Evolutionary conservation across 2,329 filamentous ascomycete species (phyloP).

Genomic region (Cladosporium sp.): DNA sequence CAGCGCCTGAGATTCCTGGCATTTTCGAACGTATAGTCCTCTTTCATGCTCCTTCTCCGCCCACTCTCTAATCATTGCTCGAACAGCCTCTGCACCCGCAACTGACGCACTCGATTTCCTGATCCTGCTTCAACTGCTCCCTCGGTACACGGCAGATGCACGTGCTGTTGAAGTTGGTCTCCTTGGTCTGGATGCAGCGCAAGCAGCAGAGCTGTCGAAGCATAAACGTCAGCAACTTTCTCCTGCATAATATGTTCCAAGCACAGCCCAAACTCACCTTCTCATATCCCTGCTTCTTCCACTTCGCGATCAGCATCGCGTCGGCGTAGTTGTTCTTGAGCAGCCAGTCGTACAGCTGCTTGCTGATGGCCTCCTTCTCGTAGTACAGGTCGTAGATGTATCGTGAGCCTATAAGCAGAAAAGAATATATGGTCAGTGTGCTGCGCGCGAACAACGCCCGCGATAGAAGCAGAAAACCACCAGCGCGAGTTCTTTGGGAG

Average conservation of each 20-base stretch:
- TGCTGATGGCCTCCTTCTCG: slow-evolving; percentile 93
- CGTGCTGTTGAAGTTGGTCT: slow-evolving; percentile 97
- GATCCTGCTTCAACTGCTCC: slow-evolving; percentile 84
- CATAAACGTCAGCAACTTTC: neutral
- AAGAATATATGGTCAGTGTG: slow-evolving; percentile 3
- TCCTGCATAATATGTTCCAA: neutral
- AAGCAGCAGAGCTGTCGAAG: slow-evolving; percentile 77
- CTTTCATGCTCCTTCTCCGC: no score
- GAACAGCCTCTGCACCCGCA: slow-evolving; percentile 92
- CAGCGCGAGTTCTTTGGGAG: slow-evolving; percentile 5
- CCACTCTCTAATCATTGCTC: slow-evolving; percentile 67
- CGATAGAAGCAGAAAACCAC: slow-evolving; percentile 8
- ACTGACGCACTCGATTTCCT: slow-evolving; percentile 89
- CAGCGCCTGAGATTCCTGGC: no score
- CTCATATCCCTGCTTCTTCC: slow-evolving; percentile 99
- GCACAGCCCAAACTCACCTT: slow-evolving; percentile 62
- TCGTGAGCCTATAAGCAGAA: slow-evolving; percentile 57
- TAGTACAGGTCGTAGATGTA: slow-evolving; percentile 99
- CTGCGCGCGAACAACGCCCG: slow-evolving; percentile 4
- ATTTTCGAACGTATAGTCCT: no score
- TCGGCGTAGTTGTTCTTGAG: slow-evolving; percentile 97
- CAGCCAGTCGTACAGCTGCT: slow-evolving; percentile 90
- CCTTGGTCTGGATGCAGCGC: slow-evolving; percentile 97
- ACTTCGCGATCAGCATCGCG: slow-evolving; percentile 94
- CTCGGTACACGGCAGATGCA: slow-evolving; percentile 95